Evolutionary conservation across 2,329 filamentous ascomycete species (phyloP).

Genomic region (Neurospora sp.): DNA sequence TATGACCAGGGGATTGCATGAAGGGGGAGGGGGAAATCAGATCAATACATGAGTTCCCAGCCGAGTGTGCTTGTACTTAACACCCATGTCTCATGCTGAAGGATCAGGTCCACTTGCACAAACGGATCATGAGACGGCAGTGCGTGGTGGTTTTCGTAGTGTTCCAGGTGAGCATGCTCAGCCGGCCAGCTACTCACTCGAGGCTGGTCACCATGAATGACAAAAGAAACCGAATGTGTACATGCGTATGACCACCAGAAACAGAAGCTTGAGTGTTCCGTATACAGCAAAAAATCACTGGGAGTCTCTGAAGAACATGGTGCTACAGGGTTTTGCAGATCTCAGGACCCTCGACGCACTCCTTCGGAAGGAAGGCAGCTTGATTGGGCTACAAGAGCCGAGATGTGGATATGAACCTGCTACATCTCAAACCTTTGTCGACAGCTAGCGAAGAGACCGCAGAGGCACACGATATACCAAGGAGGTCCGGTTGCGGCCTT

Average conservation of each 20-base stretch:
- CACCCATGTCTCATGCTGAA: neutral
- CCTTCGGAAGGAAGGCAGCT: neutral
- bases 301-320: neutral
- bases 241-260: neutral
- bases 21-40: neutral
- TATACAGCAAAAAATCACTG: neutral
- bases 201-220: neutral
- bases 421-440: neutral
- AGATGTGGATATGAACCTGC: neutral
- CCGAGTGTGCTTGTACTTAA: neutral
- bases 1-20: neutral
- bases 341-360: neutral
- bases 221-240: neutral
- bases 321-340: neutral
- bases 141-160: neutral
- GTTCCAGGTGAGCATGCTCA: neutral
- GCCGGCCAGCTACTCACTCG: neutral
- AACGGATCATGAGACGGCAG: neutral
- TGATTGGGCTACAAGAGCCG: neutral
- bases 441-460: neutral
- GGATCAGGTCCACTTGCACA: neutral
- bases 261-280: neutral
- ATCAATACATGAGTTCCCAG: neutral
- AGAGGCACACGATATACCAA: neutral
- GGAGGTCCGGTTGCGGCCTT: neutral